Evolutionary conservation across 257 asterid genomes (phyloP).

Genomic region (Penstemon newberryi): DNA sequence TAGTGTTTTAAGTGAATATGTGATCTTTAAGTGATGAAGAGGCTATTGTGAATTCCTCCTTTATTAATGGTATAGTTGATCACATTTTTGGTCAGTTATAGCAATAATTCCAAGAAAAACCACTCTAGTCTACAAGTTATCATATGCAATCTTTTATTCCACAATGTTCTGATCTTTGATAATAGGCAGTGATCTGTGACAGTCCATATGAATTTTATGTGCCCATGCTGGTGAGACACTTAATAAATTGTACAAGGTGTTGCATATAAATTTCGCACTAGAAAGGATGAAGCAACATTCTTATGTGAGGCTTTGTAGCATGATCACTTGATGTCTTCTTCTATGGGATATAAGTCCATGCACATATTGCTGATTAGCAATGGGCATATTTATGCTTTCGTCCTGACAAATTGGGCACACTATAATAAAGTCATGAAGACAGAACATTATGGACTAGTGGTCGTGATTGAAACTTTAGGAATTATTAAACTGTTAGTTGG

Average conservation of each 20-base stretch:
- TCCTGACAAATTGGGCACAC: background rate
- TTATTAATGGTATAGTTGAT: background rate
- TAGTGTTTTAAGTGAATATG: background rate
- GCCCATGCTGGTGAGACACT: constrained; percentile 5
- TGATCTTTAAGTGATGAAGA: background rate
- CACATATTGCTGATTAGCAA: background rate
- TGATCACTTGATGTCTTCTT: background rate
- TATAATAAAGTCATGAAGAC: background rate
- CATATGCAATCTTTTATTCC: background rate
- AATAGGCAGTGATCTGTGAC: background rate
- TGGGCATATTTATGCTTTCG: background rate
- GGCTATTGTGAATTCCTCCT: background rate
- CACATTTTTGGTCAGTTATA: constrained; percentile 1
- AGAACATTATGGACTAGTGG: background rate
- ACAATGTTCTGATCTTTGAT: background rate
- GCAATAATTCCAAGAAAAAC: background rate
- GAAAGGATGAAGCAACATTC: background rate
- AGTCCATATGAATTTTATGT: background rate
- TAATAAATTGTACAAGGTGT: background rate
- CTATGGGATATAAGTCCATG: background rate
- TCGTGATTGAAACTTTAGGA: constrained; percentile 5
- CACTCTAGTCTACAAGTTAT: background rate
- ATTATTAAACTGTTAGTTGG: background rate
- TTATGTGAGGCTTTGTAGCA: constrained; percentile 9
- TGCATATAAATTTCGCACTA: background rate